phyloP scores from a whole-genome alignment of 202 grass and related monocot genomes.

The Schoenoplectus triqueter region DNA sequence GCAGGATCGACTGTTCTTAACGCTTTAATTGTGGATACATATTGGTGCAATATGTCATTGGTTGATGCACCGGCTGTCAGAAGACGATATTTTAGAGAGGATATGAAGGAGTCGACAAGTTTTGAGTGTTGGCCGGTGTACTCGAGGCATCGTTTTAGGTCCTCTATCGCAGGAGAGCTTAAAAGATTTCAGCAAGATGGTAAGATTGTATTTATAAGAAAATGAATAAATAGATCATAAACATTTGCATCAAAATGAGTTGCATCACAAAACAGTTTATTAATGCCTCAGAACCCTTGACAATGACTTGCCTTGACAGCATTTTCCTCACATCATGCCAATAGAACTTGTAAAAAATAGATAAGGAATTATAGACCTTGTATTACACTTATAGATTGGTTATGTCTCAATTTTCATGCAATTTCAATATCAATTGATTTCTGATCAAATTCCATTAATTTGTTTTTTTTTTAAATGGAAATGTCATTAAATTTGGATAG shows the following conservation, averaged over 20 bases:
- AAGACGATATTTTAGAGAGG: slow-evolving; percentile 84
- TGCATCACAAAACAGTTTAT: too few relatives aligned
- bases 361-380: too few relatives aligned
- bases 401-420: background rate
- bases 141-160: slow-evolving; percentile 89
- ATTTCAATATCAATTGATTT: background rate
- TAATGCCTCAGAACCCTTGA: too few relatives aligned
- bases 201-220: slow-evolving; percentile 39
- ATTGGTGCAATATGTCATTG: slow-evolving; percentile 99
- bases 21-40: slow-evolving; percentile 94
- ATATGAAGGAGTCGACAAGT: slow-evolving; percentile 97
- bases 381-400: background rate
- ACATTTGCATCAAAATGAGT: background rate
- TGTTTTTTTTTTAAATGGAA: too few relatives aligned
- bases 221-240: slow-evolving; percentile 40
- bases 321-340: too few relatives aligned
- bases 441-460: background rate
- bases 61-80: slow-evolving; percentile 97
- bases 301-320: too few relatives aligned
- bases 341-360: too few relatives aligned
- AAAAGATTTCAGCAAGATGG: slow-evolving; percentile 44
- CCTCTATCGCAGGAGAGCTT: slow-evolving; percentile 95
- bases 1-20: slow-evolving; percentile 88
- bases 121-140: slow-evolving; percentile 96
- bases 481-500: background rate